These are phyloP conservation scores for Fusarium sp. DNA, from an alignment of 2,329 filamentous ascomycete genomes.

Conservation along the genomic window DNA sequence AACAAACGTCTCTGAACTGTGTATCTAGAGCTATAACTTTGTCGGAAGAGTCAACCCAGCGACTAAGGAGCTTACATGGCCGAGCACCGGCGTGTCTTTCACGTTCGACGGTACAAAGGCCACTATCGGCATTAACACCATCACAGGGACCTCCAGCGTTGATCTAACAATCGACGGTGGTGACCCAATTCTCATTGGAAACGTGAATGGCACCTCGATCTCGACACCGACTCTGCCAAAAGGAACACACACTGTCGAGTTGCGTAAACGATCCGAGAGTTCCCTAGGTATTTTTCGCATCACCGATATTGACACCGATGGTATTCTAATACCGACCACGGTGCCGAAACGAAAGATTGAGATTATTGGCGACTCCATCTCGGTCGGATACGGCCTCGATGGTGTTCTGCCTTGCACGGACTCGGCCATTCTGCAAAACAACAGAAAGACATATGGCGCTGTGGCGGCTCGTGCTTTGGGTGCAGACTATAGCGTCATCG, in stretches of 20 bases:
- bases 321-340: slow-evolving; percentile 34
- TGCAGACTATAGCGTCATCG: slow-evolving; percentile 57
- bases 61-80: slow-evolving; percentile 58
- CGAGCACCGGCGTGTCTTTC: slow-evolving; percentile 56
- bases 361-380: slow-evolving; percentile 59
- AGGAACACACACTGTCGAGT: slow-evolving; percentile 29
- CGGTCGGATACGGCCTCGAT: slow-evolving; percentile 57
- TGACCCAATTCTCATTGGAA: slow-evolving; percentile 18
- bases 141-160: slow-evolving; percentile 21
- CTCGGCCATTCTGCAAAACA: slow-evolving; percentile 53
- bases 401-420: slow-evolving; percentile 54
- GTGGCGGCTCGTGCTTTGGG: slow-evolving; percentile 54
- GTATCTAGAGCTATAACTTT: slow-evolving; percentile 32
- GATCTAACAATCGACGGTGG: slow-evolving; percentile 30
- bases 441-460: slow-evolving; percentile 56
- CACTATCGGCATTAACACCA: slow-evolving; percentile 43
- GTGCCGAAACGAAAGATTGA: slow-evolving; percentile 52
- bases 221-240: slow-evolving; percentile 5
- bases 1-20: background rate
- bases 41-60: slow-evolving; percentile 56
- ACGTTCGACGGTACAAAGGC: slow-evolving; percentile 55
- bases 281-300: slow-evolving; percentile 20
- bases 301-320: slow-evolving; percentile 13
- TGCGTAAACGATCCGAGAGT: slow-evolving; percentile 29
- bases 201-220: slow-evolving; percentile 15